Evolutionary conservation across 2,329 filamentous ascomycete species (phyloP), one percentile per base, ranked within the genome.

Genomic region (Xylaria sp.): DNA sequence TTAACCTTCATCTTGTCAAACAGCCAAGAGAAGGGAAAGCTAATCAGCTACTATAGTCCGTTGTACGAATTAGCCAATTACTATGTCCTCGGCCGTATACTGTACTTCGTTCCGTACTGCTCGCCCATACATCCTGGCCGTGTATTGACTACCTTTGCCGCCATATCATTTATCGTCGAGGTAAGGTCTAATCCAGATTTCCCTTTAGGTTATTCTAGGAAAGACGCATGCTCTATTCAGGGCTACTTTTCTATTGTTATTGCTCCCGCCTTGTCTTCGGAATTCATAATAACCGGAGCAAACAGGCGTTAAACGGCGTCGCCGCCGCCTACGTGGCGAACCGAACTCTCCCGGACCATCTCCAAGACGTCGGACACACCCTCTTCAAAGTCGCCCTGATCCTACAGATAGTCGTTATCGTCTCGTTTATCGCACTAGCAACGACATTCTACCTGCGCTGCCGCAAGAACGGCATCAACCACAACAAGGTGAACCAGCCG

Each of bases 11-110:
- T 6, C 13, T 41, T 30, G n/a, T 20, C 20, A 25, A 6, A 20
- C 10, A 15, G 46, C 18, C 6, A 3, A 15, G 15, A 39, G 4
- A 6, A 20, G 25, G 25, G 23, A 39, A 28, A 34, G 34, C 60
- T 68, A 45, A 71, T 73, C 10, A 36, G 50, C 41, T 25, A 6
- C 30, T 8, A 23, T 50, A 84, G 84, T 20, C 87, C 87, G 1
- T 78, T 89, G 9, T 84, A 88, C 59, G 85, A 87, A 63, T 81
- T 86, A 3, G 82, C 83, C 48, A 88, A 89, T 73, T 89, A 89
- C 74, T 83, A 88, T 70, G 81, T 88, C 53, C 83, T 89, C 58
- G 84, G 84, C 2, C 83, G 86, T 2, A 81, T 87, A 18, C 79
- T 89, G 7, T 86, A 85, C 76, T 89, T 89, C 75, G 81, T 88